Percentiles rank a stretch among this genome's conserved stretches.
phyloP scores from a whole-genome alignment of 2,329 filamentous ascomycete genomes.

The Stemphylium vesicarium region DNA sequence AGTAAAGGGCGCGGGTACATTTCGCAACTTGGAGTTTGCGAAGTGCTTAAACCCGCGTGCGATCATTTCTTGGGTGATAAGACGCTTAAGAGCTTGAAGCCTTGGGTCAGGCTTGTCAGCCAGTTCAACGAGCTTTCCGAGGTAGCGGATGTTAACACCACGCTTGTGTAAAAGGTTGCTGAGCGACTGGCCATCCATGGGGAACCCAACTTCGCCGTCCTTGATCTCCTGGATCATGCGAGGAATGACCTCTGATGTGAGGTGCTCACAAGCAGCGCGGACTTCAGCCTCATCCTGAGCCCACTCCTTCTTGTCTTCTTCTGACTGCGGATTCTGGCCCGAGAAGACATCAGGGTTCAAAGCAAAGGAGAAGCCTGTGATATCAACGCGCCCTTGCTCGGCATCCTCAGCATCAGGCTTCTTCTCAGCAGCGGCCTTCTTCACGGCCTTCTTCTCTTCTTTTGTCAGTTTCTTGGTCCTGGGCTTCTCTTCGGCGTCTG shows the following conservation, averaged over 20 bases:
- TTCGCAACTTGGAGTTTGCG: constrained; percentile 77
- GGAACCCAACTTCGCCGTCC: constrained; percentile 93
- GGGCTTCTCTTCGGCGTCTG: constrained; percentile 64
- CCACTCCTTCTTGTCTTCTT: constrained; percentile 86
- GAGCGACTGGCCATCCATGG: constrained; percentile 96
- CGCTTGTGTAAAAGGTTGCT: constrained; percentile 91
- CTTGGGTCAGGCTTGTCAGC: constrained; percentile 67
- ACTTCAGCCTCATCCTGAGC: constrained; percentile 87
- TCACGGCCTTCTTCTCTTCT: constrained; percentile 25
- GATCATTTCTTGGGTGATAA: constrained; percentile 91
- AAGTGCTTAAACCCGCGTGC: constrained; percentile 96
- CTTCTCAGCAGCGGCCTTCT: constrained; percentile 24
- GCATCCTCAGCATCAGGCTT: constrained; percentile 32
- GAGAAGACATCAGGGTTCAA: constrained; percentile 97
- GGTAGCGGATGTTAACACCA: constrained; percentile 94
- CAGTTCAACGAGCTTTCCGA: constrained; percentile 80
- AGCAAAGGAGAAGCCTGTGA: constrained; percentile 83
- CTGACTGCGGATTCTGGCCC: constrained; percentile 86
- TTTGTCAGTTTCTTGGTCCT: constrained; percentile 30
- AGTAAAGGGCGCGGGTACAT: constrained; percentile 80
- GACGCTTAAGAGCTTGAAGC: constrained; percentile 75
- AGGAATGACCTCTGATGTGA: constrained; percentile 81
- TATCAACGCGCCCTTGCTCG: constrained; percentile 75
- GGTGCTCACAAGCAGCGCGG: constrained; percentile 78
- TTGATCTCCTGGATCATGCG: constrained; percentile 83